A percentile compares a stretch with the other conserved stretches of the same genome.
phyloP scores from a whole-genome alignment of 805 yeast genomes.

The Kodamaea hsintzibuensis region DNA sequence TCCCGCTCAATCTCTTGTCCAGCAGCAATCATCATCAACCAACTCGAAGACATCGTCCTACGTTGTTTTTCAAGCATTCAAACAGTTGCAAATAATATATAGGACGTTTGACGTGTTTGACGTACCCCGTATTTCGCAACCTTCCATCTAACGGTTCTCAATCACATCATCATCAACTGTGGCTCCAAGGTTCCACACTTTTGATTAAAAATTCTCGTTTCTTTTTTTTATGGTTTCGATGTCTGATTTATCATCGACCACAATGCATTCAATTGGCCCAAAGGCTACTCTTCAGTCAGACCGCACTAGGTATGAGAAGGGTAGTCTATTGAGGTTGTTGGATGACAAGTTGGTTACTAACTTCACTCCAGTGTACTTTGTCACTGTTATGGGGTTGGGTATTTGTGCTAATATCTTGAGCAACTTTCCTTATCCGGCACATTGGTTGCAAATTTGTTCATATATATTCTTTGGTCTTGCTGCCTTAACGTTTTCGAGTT shows the following conservation, averaged over 20 bases:
- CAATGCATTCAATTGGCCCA: neutral
- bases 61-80: neutral
- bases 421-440: conserved; percentile 62
- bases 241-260: neutral
- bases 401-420: conserved; percentile 63
- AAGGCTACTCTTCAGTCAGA: neutral
- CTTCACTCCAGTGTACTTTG: conserved; percentile 59
- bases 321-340: neutral
- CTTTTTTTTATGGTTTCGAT: neutral
- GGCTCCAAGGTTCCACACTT: neutral
- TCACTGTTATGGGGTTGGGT: conserved; percentile 85
- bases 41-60: neutral
- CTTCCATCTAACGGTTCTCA: neutral
- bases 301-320: neutral
- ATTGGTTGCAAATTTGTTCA: conserved; percentile 60
- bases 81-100: neutral
- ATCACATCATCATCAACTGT: neutral
- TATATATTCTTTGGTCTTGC: conserved; percentile 60
- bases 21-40: neutral
- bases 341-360: conserved; percentile 19
- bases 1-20: neutral
- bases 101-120: neutral
- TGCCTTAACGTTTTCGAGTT: conserved; percentile 31
- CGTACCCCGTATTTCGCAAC: neutral
- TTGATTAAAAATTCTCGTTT: neutral